Evolutionary conservation across 176 grass and related monocot species (phyloP).

Genomic region (Rhynchospora breviuscula): DNA sequence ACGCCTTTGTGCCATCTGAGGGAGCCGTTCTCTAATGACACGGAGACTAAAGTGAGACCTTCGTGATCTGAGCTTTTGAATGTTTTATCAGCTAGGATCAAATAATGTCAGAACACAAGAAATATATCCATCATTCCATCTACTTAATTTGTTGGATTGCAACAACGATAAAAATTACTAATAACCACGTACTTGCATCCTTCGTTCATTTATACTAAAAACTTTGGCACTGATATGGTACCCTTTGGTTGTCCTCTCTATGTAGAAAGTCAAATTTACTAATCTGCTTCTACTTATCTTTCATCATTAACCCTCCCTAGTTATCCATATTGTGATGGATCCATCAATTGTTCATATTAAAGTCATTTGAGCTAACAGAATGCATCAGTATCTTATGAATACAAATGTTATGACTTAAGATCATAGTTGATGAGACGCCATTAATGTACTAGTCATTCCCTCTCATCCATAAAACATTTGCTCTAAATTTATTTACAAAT

Average conservation of each 20-base stretch:
- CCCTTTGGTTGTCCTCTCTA: no score
- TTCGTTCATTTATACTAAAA: not conserved
- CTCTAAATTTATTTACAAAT: not conserved
- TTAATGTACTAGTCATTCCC: not conserved
- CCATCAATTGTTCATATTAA: not conserved
- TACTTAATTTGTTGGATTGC: not conserved
- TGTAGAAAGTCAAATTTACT: no score
- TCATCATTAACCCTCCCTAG: not conserved
- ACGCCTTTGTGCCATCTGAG: not conserved
- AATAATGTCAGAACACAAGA: not conserved
- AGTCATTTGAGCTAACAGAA: not conserved
- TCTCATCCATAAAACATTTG: not conserved
- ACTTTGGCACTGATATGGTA: no score
- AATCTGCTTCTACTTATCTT: not conserved
- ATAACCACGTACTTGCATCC: not conserved
- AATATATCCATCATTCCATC: not conserved
- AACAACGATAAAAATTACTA: not conserved
- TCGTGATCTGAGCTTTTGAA: not conserved
- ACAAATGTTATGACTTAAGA: not conserved
- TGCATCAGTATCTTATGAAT: not conserved
- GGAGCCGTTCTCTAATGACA: not conserved
- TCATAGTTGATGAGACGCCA: not conserved
- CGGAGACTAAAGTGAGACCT: not conserved
- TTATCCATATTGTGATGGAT: not conserved
- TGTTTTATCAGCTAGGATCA: not conserved